Evolutionary conservation across 306 rosid species (phyloP), one percentile per base, ranked within the genome.

Genomic region (Rubus idaeus): DNA sequence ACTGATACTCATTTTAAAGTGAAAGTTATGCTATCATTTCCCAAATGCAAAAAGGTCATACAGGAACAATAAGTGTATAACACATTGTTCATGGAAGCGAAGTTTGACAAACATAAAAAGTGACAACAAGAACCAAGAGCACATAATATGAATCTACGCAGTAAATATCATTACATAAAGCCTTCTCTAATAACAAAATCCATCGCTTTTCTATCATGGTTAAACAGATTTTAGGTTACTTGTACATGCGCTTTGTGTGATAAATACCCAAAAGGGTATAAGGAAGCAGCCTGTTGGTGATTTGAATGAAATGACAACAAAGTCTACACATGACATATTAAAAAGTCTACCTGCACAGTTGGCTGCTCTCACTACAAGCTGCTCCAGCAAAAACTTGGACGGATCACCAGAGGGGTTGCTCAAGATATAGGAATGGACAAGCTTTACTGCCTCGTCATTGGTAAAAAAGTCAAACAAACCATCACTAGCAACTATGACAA

Each of bases 381-480:
- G 81, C 89, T 92, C 97, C 77, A 95, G 70, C 50, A 95, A 89
- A 89, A 87, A 91, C 93, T 89, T 95, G 3, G 99, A 96, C 0
- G 98, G 99, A 80, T 95, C 99, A 62, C 97, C 97, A 5, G 68
- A 74, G 72, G 99, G 92, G 65, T 89, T 91, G 79, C 83, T 83
- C 76, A 47, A 80, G 86, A 95, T 95, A 77, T 84, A 92, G 65
- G 90, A 92, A 78, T 86, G 87, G 45, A 89, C 98, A 70, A 89
- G 90, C 87, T 83, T 83, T 41, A 95, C 89, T 9, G 92, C 91
- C 86, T 95, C 99, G 0, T 87, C 91, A 61, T 95, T 95, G 83
- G 89, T 91, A 86, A 90, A 92, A 88, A 92, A 95, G 88, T 95
- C 99, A 76, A 95, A 95, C 82, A 95, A 86, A 76, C 99, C 99